Evolutionary conservation across 139 green algal species (phyloP).

Genomic region (Chlorella sorokiniana): DNA sequence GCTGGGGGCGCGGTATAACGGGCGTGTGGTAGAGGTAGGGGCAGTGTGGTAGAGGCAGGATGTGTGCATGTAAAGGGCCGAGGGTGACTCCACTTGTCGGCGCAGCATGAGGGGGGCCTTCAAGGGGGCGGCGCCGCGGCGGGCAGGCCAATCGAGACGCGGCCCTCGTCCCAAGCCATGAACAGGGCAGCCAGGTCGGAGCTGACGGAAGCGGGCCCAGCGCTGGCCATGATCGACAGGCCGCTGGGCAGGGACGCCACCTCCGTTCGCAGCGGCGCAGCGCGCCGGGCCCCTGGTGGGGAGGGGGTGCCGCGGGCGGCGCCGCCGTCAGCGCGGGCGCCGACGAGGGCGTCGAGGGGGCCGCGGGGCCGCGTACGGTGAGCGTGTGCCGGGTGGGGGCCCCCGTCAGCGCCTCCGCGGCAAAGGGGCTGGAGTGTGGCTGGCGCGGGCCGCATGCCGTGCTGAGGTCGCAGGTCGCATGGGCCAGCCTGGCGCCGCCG

Average conservation of each 20-base stretch:
- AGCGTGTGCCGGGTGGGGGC: too few species aligned
- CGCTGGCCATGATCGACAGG: neutral
- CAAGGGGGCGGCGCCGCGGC: neutral
- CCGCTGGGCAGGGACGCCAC: too few species aligned
- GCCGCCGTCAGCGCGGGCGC: too few species aligned
- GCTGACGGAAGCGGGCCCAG: neutral
- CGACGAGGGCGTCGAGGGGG: too few species aligned
- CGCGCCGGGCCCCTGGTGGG: neutral
- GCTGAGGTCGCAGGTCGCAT: neutral
- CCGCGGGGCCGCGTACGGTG: too few species aligned
- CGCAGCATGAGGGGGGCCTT: neutral
- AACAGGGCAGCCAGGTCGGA: neutral
- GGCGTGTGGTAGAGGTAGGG: neutral
- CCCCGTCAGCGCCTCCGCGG: neutral
- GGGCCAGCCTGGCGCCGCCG: too few species aligned
- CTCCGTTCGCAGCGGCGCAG: too few species aligned
- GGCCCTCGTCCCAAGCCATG: neutral
- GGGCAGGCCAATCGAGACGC: neutral
- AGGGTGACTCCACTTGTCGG: neutral
- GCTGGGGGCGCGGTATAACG: neutral
- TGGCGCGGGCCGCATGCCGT: neutral
- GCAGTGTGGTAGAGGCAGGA: too few species aligned
- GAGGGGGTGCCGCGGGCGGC: too few species aligned
- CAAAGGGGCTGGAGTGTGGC: neutral
- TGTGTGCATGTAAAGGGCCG: too few species aligned